Evolutionary conservation across 257 asterid species (phyloP), one percentile per base, ranked within the genome.

Genomic region (Ehretia macrophylla): DNA sequence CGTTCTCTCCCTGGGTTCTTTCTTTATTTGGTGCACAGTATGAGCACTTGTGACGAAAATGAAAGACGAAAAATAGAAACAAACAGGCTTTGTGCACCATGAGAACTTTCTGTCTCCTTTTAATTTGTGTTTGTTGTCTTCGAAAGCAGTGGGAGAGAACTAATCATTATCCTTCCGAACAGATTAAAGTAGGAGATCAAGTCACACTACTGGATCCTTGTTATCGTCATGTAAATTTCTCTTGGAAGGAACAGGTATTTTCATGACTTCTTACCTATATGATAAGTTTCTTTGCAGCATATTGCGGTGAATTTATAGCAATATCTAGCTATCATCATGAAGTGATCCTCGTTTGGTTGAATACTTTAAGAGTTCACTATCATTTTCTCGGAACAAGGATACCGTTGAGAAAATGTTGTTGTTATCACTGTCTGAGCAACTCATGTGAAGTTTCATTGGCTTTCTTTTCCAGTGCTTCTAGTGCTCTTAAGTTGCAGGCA

Each of bases 131-230:
- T 51, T 45, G 2, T 16, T 32, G 32, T 32, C 10, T 1, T 49
- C n/a, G 3, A 14, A 3, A 4, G 23, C 11, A 21, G 20, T 49
- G 12, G 14, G 10, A 6, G 20, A 49, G 20, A 14, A 11, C 17
- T 21, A 27, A 52, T 27, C 19, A 11, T 23, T 42, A 38, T 23
- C 32, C 45, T 40, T 48, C 63, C 55, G 64, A 46, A 46, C 85
- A 88, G 97, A 85, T 92, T 32, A 85, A 86, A 79, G 95, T 79
- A 78, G 93, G 95, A 49, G 95, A 92, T 73, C 87, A 81, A 68
- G 81, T 88, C 65, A 76, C 78, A 51, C 68, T 88, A 51, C 62
- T 88, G 81, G 95, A 84, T 38, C 98, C 97, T 68, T 79, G 74
- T 68, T 84, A 76, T 67, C 90, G 35, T 38, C 51, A 51, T 57